Percentiles rank a stretch among this genome's conserved stretches.
phyloP scores from a whole-genome alignment of 768 basidiomycete species.

The Tulasnella sp. region DNA sequence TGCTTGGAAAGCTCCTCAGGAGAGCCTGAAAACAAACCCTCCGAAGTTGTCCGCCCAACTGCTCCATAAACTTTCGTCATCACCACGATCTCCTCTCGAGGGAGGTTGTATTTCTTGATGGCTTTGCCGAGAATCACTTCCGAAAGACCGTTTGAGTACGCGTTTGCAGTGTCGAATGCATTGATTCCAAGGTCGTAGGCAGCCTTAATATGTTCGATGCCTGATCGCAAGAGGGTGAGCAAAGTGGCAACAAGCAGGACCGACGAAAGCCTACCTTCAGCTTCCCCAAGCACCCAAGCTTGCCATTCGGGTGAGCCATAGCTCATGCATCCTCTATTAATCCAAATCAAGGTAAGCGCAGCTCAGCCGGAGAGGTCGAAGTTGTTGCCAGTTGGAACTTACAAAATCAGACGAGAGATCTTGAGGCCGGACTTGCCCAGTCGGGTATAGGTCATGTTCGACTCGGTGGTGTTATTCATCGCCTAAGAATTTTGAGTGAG shows the following conservation, averaged over 20 bases:
- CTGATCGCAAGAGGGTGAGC: not conserved
- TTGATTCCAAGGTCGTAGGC: slow-evolving; percentile 60
- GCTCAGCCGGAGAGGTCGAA: not conserved
- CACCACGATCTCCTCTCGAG: slow-evolving; percentile 50
- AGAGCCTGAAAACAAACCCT: not conserved
- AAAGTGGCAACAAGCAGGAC: not conserved
- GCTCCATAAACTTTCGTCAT: slow-evolving; percentile 47
- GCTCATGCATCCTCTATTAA: slow-evolving; percentile 62
- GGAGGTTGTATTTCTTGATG: slow-evolving; percentile 48
- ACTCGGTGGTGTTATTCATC: not conserved
- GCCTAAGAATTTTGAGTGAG: not conserved
- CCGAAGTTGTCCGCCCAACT: not conserved
- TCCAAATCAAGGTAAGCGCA: not conserved
- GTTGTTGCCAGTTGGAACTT: not conserved
- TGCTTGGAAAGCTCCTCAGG: slow-evolving; percentile 16
- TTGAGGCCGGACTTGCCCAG: slow-evolving; percentile 36
- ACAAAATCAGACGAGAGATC: slow-evolving; percentile 31
- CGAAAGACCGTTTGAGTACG: slow-evolving; percentile 51
- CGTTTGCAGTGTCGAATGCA: slow-evolving; percentile 46
- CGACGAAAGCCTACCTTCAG: slow-evolving; percentile 48
- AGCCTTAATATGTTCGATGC: slow-evolving; percentile 16
- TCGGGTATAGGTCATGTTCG: slow-evolving; percentile 31
- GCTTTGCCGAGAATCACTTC: slow-evolving; percentile 53
- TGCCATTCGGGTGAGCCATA: slow-evolving; percentile 61
- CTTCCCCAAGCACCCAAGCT: slow-evolving; percentile 56